Conservation (phyloP, 768 basidiomycete species). For the Infundibulicybe gibba region DNA sequence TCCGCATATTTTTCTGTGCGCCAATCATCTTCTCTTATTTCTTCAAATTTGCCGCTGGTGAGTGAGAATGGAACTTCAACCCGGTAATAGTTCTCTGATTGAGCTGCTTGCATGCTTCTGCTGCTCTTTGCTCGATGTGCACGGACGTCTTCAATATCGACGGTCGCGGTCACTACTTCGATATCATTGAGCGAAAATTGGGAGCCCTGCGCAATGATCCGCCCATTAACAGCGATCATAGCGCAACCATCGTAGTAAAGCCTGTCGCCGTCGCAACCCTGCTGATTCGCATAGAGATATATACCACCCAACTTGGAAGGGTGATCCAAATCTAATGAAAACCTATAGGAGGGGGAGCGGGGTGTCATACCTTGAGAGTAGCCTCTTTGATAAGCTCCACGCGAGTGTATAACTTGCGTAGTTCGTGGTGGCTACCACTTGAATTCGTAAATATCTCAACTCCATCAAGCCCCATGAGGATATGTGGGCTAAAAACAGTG, state of each 20-base stretch:
- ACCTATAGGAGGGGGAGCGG: not conserved
- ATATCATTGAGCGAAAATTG: slow-evolving; percentile 97
- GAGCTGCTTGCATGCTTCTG: slow-evolving; percentile 86
- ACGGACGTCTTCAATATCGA: slow-evolving; percentile 96
- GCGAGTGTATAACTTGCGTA: slow-evolving; percentile 90
- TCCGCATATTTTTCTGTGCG: slow-evolving; percentile 34
- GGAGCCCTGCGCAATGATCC: slow-evolving; percentile 89
- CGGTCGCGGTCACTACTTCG: slow-evolving; percentile 92
- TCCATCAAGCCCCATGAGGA: slow-evolving; percentile 96
- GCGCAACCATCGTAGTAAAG: slow-evolving; percentile 98
- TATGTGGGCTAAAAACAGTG: slow-evolving; percentile 71
- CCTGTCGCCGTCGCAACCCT: slow-evolving; percentile 97
- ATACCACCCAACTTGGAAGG: slow-evolving; percentile 80
- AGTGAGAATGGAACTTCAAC: slow-evolving; percentile 81
- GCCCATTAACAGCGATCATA: slow-evolving; percentile 94
- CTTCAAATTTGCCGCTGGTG: slow-evolving; percentile 70
- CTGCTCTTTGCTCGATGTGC: slow-evolving; percentile 83
- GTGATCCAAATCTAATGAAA: slow-evolving; percentile 1
- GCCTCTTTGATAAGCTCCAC: slow-evolving; percentile 97
- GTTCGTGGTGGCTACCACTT: slow-evolving; percentile 96
- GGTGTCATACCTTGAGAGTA: slow-evolving; percentile 71
- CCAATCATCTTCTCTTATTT: slow-evolving; percentile 50
- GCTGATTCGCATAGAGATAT: slow-evolving; percentile 98
- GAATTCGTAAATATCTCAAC: slow-evolving; percentile 99
- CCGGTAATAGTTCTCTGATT: slow-evolving; percentile 70